Evolutionary conservation across 1,284 basidiomycete species (phyloP).

Genomic region (Leccinum pachyderme): DNA sequence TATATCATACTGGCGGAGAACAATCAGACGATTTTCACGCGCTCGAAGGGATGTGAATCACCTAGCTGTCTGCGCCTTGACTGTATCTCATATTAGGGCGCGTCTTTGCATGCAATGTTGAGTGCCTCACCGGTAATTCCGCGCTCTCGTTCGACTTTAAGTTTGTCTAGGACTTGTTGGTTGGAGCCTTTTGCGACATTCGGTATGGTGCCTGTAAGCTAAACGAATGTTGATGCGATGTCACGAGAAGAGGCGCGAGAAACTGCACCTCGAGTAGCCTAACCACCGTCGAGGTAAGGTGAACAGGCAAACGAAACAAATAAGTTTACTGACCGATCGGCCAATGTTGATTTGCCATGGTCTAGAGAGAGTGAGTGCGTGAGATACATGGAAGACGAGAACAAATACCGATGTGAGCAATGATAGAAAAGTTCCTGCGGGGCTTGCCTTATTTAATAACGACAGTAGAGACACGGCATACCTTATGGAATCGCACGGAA

Average conservation of each 20-base stretch:
- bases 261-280: constrained; percentile 67
- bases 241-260: background rate
- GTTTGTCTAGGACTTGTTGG: constrained; percentile 90
- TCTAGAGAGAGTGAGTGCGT: constrained; percentile 41
- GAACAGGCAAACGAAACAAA: background rate
- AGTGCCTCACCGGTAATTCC: constrained; percentile 78
- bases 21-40: constrained; percentile 4
- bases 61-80: constrained; percentile 92
- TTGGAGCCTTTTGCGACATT: constrained; percentile 65
- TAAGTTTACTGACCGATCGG: constrained; percentile 63
- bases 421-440: constrained; percentile 87
- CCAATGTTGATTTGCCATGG: constrained; percentile 92
- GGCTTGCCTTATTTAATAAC: background rate
- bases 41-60: constrained; percentile 26
- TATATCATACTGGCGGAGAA: constrained; percentile 70
- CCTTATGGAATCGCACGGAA: constrained; percentile 76
- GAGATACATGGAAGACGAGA: background rate
- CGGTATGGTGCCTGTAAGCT: constrained; percentile 88
- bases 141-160: constrained; percentile 95
- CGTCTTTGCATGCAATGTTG: background rate
- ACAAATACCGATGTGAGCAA: constrained; percentile 81
- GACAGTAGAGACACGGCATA: constrained; percentile 26
- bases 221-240: constrained; percentile 13
- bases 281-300: constrained; percentile 1
- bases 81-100: constrained; percentile 33